phyloP scores from a whole-genome alignment of 1,284 basidiomycete genomes.

The Trametes hirsuta region DNA sequence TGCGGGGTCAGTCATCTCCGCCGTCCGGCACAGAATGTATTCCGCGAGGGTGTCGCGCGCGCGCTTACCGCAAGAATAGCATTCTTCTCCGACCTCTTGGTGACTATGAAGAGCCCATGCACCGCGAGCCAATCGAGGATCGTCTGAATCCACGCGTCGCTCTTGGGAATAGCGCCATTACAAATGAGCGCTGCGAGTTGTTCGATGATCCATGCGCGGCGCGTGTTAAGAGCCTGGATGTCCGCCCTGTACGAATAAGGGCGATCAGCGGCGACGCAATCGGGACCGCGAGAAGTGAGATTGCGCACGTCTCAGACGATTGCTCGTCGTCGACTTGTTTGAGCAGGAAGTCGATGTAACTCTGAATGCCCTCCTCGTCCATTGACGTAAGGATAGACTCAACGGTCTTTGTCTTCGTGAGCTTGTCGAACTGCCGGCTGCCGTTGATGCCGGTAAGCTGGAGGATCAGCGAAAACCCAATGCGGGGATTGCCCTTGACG shows the following conservation, averaged over 20 bases:
- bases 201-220: constrained; percentile 84
- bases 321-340: constrained; percentile 59
- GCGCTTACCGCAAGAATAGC: constrained; percentile 58
- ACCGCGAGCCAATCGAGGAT: constrained; percentile 84
- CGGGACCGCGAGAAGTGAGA: constrained; percentile 9
- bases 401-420: constrained; percentile 94
- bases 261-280: constrained; percentile 13
- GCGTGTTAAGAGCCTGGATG: constrained; percentile 51
- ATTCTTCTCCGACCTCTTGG: constrained; percentile 77
- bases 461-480: constrained; percentile 85
- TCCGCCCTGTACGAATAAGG: constrained; percentile 39
- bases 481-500: constrained; percentile 76
- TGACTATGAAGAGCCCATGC: constrained; percentile 81
- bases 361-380: constrained; percentile 75
- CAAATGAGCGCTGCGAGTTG: constrained; percentile 83
- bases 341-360: constrained; percentile 78
- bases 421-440: constrained; percentile 86
- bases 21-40: neutral
- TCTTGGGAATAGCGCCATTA: constrained; percentile 82
- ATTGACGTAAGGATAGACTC: constrained; percentile 84
- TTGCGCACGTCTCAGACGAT: constrained; percentile 44
- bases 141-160: constrained; percentile 75
- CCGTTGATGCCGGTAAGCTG: constrained; percentile 90
- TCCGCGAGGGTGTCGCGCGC: neutral
- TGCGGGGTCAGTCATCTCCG: constrained; percentile 17